Base-by-base conservation (phyloP, 192 early-diverging fungal species). In the Podila horticola region DNA sequence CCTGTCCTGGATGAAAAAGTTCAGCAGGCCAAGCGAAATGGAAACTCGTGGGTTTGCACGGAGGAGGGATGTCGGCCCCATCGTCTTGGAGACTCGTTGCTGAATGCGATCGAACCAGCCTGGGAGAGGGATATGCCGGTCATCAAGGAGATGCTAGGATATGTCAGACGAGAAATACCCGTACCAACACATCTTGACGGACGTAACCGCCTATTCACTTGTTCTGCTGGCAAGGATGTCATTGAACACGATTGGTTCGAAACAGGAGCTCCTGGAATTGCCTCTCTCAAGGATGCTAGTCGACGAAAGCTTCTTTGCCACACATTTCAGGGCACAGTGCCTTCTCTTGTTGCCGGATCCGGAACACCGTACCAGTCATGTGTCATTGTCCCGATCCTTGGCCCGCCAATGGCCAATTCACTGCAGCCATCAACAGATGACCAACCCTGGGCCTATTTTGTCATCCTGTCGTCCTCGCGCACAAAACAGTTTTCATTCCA, bases 401-500 rank as follows among this genome's bases (percentile, higher is more conserved):
- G 75, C 17, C 61, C 75, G 0, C 65, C 75, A 20, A 52, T 68
- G 29, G 24, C 49, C 19, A 67, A 63, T 28, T 19, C 17, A 29
- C 19, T 63, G 12, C 31, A 9, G 2, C 17, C 13, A 6, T 4
- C 13, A 5, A 6, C 26, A 20, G 55, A 24, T 15, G 59, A 58
- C 8, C 68, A 71, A 24, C 75, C 75, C 30, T 79, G 75, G 75
- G 75, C 75, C 19, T 79, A 79, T 29, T 67, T 79, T 67, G 69
- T 79, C 2, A 68, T 71, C 1, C 17, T 79, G 69, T 55, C 69
- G 0, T 71, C 75, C 4, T 71, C 75, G 3, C 64, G 19, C 12
- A 74, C 74, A 7, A 76, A 84, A 26, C 74, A 86, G 31, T 87
- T 89, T 48, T 66, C 74, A 13, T 41, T 74, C 12, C 85, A 86